Evolutionary conservation across 2,329 filamentous ascomycete genomes (phyloP).

Genomic region (Fusarium redolens): DNA sequence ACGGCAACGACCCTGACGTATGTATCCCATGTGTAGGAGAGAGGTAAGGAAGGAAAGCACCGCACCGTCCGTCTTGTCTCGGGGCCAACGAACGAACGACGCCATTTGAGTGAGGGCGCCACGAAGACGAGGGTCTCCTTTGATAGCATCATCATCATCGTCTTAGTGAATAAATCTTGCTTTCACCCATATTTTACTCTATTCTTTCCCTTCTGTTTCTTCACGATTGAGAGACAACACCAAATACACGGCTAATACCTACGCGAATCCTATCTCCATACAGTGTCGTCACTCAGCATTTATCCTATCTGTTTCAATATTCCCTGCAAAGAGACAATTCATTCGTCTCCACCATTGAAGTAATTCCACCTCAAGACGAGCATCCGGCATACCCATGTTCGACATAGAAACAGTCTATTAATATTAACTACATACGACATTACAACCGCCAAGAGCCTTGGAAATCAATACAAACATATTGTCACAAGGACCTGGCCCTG

Average conservation of each 20-base stretch:
- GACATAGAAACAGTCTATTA: slow-evolving; percentile 14
- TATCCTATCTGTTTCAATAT: not conserved
- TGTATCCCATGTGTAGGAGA: slow-evolving; percentile 2
- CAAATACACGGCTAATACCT: slow-evolving; percentile 5
- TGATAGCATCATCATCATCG: slow-evolving; percentile 36
- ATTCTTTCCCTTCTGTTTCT: not conserved
- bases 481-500: slow-evolving; percentile 11
- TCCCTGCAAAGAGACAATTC: slow-evolving; percentile 22
- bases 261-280: slow-evolving; percentile 12
- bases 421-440: slow-evolving; percentile 16
- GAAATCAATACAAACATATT: slow-evolving; percentile 6
- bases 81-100: slow-evolving; percentile 35
- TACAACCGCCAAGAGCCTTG: slow-evolving; percentile 21
- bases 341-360: slow-evolving; percentile 25
- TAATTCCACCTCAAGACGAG: slow-evolving; percentile 14
- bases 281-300: not conserved
- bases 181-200: slow-evolving; percentile 17
- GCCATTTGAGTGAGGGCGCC: slow-evolving; percentile 31
- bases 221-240: not conserved
- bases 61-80: slow-evolving; percentile 30
- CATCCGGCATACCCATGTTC: slow-evolving; percentile 21
- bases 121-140: slow-evolving; percentile 27
- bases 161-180: slow-evolving; percentile 39
- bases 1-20: slow-evolving; percentile 40
- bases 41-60: slow-evolving; percentile 30